Conservation (phyloP, 1,284 basidiomycete species). For the Ceratobasidium sp. region DNA sequence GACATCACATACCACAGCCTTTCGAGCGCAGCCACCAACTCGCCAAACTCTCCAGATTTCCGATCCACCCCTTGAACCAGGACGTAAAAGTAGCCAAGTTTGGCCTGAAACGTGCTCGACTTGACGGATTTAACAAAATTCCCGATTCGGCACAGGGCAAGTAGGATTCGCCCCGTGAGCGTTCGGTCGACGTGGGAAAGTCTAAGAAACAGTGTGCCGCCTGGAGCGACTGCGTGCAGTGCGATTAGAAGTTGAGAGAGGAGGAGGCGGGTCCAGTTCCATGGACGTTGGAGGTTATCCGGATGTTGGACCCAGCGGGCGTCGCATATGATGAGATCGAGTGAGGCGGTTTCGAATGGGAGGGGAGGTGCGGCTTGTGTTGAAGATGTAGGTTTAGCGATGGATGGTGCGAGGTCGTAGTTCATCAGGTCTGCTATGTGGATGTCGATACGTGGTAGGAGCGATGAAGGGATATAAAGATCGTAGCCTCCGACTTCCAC, state of each 20-base stretch:
- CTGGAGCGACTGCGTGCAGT: constrained; percentile 51
- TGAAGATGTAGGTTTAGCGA: constrained; percentile 12
- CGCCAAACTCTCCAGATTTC: constrained; percentile 5
- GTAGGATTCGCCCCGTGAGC: constrained; percentile 54
- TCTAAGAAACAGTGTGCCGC: constrained; percentile 55
- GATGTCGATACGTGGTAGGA: constrained; percentile 10
- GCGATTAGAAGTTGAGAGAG: constrained; percentile 55
- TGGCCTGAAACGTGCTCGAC: constrained; percentile 53
- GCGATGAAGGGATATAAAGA: constrained; percentile 6
- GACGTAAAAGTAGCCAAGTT: constrained; percentile 53
- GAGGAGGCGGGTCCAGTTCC: constrained; percentile 52
- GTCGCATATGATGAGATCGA: constrained; percentile 55
- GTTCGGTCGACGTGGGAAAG: constrained; percentile 54
- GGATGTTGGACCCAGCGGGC: constrained; percentile 54
- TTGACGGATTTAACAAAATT: constrained; percentile 49
- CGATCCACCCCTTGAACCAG: constrained; percentile 50
- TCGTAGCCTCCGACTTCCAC: constrained; percentile 22
- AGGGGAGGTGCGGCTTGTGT: constrained; percentile 1
- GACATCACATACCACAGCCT: constrained; percentile 32
- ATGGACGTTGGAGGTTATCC: constrained; percentile 23
- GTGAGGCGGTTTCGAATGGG: constrained; percentile 46
- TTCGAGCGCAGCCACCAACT: constrained; percentile 18
- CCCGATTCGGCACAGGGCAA: constrained; percentile 51
- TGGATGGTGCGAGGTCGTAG: constrained; percentile 25
- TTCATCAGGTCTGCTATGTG: constrained; percentile 29